Evolutionary conservation across 192 early-diverging fungal genomes (phyloP).

Genomic region (Geosiphon pyriformis): DNA sequence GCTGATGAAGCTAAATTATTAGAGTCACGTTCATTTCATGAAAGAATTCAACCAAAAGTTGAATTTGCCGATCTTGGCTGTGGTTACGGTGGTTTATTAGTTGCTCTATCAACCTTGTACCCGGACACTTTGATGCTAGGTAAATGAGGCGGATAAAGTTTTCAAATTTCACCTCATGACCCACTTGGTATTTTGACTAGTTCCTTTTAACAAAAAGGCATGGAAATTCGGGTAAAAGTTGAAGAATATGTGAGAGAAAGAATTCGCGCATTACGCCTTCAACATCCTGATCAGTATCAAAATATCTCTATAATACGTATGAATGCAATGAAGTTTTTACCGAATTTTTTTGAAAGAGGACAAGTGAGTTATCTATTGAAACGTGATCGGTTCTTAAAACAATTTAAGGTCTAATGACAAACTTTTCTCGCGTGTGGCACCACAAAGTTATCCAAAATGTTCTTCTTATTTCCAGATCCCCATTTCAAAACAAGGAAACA

Average conservation of each 20-base stretch:
- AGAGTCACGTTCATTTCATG: no score
- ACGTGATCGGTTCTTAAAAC: neutral
- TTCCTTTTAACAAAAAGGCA: constrained; percentile 43
- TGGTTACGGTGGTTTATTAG: constrained; percentile 92
- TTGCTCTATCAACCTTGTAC: constrained; percentile 83
- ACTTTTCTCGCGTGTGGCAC: neutral
- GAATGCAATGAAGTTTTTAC: constrained; percentile 98
- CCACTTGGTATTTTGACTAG: neutral
- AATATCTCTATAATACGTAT: constrained; percentile 96
- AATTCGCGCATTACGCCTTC: constrained; percentile 76
- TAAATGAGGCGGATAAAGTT: constrained; percentile 7
- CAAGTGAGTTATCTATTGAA: constrained; percentile 49
- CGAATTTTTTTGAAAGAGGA: constrained; percentile 95
- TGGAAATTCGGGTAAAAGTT: constrained; percentile 98
- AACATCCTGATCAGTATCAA: constrained; percentile 79
- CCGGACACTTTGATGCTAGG: constrained; percentile 90
- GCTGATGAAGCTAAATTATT: no score
- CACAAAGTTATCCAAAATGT: constrained; percentile 82
- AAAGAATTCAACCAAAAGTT: constrained; percentile 49
- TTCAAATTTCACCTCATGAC: neutral
- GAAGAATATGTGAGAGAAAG: constrained; percentile 86
- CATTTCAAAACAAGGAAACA: constrained; percentile 99
- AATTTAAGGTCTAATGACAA: neutral
- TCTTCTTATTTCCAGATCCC: constrained; percentile 98
- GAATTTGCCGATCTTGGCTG: constrained; percentile 99